Evolutionary conservation across 257 asterid species (phyloP).

Genomic region (Solanum chilense): DNA sequence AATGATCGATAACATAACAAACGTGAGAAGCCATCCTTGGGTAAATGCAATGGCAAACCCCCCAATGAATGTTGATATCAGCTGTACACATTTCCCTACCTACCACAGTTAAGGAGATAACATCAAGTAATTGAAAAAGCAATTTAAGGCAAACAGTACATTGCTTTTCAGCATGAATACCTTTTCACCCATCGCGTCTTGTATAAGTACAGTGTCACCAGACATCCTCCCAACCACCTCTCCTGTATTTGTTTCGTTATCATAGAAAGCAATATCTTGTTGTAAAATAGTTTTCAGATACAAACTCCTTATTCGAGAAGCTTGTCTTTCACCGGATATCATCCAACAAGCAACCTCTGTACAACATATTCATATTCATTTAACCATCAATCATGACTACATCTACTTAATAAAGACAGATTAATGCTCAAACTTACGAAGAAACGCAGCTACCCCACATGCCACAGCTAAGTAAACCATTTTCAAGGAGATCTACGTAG

Average conservation of each 20-base stretch:
- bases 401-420: background rate
- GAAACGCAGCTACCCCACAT: conserved; percentile 53
- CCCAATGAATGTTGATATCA: conserved; percentile 56
- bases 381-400: background rate
- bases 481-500: conserved; percentile 39
- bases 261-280: conserved; percentile 82
- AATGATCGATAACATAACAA: conserved; percentile 63
- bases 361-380: background rate
- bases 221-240: conserved; percentile 88
- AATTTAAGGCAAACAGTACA: background rate
- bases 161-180: conserved; percentile 3
- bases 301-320: conserved; percentile 56
- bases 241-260: conserved; percentile 67
- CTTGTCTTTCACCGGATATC: conserved; percentile 91
- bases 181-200: conserved; percentile 95
- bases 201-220: conserved; percentile 88
- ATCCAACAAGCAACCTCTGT: conserved; percentile 89
- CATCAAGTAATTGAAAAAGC: background rate
- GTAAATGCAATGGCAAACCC: conserved; percentile 62
- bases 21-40: conserved; percentile 81
- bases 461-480: conserved; percentile 66
- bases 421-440: conserved; percentile 49
- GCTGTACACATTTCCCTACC: conserved; percentile 80
- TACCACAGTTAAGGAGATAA: background rate
- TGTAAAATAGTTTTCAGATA: conserved; percentile 55